Percentiles rank a stretch among this genome's conserved stretches.
phyloP scores from a whole-genome alignment of 139 green algal species.

The Asterochloris sp. region DNA sequence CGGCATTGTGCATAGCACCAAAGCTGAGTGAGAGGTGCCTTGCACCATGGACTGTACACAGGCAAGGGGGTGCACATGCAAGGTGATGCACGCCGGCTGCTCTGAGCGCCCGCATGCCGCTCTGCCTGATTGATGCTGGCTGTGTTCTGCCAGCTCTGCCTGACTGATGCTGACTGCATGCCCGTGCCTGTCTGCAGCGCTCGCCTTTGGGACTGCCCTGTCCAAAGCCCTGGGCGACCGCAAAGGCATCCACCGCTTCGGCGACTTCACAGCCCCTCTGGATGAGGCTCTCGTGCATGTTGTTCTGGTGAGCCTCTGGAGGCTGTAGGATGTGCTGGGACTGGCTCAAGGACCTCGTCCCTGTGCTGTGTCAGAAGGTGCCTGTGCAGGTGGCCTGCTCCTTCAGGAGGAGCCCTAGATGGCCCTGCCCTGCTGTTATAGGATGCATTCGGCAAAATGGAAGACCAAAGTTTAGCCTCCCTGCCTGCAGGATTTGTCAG shows the following conservation, averaged over 20 bases:
- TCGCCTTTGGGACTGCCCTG: slow-evolving; percentile 49
- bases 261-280: slow-evolving; percentile 87
- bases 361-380: too few species aligned
- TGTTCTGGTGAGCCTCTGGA: slow-evolving; percentile 49
- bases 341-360: too few species aligned
- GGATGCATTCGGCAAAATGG: too few species aligned
- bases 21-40: neutral
- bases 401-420: too few species aligned
- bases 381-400: too few species aligned
- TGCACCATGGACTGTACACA: neutral
- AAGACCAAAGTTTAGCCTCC: too few species aligned
- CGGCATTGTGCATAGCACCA: neutral
- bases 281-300: slow-evolving; percentile 95
- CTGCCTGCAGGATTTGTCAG: slow-evolving; percentile 85
- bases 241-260: slow-evolving; percentile 95
- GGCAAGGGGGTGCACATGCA: neutral
- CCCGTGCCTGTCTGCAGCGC: slow-evolving; percentile 3
- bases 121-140: too few species aligned
- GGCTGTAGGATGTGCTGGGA: too few species aligned
- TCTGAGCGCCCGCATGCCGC: neutral
- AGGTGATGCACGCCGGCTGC: neutral
- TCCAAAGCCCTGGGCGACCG: slow-evolving; percentile 85
- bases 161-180: neutral
- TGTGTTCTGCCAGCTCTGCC: neutral
- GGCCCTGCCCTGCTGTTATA: too few species aligned